Conservation (phyloP, 768 basidiomycete genomes). For the Baorangia bicolor region DNA sequence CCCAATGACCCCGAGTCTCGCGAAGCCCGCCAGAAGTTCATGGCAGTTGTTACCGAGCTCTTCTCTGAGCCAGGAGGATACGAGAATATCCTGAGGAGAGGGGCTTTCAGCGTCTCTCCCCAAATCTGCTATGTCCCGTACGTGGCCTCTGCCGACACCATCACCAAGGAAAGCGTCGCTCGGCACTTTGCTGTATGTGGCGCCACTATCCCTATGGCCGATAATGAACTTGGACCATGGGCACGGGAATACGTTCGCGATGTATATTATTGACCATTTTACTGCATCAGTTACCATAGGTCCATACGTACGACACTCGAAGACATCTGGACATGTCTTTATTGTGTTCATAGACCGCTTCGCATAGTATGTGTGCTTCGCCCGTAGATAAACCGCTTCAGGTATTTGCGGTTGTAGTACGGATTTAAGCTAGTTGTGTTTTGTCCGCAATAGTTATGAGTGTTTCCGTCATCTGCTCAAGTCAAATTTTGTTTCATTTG, state of each 20-base stretch:
- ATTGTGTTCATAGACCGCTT: constrained; percentile 15
- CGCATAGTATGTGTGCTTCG: neutral
- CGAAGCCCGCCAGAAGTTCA: constrained; percentile 40
- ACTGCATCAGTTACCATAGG: constrained; percentile 7
- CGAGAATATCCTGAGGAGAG: constrained; percentile 36
- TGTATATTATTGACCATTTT: constrained; percentile 23
- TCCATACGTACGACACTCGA: constrained; percentile 15
- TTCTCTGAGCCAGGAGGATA: constrained; percentile 43
- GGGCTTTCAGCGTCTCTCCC: constrained; percentile 36
- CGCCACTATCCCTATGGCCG: constrained; percentile 36
- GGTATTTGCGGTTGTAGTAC: constrained; percentile 19
- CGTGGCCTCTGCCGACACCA: constrained; percentile 25
- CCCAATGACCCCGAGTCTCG: constrained; percentile 33
- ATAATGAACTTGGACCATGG: constrained; percentile 40
- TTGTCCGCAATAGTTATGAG: neutral
- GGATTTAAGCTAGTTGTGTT: constrained; percentile 12
- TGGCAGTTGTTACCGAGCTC: constrained; percentile 38
- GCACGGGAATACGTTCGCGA: constrained; percentile 36
- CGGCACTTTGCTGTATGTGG: constrained; percentile 45
- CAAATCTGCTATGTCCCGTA: constrained; percentile 33
- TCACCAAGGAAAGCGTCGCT: constrained; percentile 36
- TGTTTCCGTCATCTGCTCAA: neutral
- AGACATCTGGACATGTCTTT: constrained; percentile 31
- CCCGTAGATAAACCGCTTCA: neutral
- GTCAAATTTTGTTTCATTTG: neutral